Conservation (phyloP, 1,284 basidiomycete species). For the Fomes fomentarius region DNA sequence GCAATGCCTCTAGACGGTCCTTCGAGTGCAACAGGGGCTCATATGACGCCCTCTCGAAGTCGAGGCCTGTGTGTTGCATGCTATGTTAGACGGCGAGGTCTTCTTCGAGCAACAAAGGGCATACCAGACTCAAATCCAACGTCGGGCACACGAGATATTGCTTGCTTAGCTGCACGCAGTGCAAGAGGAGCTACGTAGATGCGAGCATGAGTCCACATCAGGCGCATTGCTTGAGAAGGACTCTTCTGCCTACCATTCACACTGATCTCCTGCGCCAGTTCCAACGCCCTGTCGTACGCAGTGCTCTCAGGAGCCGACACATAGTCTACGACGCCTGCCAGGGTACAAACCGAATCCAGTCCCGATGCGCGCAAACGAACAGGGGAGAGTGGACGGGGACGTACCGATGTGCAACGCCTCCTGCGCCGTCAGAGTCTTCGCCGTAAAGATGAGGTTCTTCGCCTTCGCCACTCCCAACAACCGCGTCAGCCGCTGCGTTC, state of each 20-base stretch:
- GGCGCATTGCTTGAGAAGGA: background rate
- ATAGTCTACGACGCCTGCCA: conserved; percentile 78
- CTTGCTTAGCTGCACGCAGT: conserved; percentile 86
- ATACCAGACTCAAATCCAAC: conserved; percentile 76
- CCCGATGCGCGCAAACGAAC: background rate
- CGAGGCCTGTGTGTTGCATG: conserved; percentile 68
- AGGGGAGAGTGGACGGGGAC: conserved; percentile 27
- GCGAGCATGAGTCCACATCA: background rate
- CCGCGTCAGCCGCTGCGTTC: conserved; percentile 86
- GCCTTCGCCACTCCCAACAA: conserved; percentile 83
- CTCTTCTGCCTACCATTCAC: conserved; percentile 59
- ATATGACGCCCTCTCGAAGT: conserved; percentile 89
- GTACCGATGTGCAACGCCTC: conserved; percentile 82
- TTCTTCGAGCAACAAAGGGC: background rate
- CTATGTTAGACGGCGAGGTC: background rate
- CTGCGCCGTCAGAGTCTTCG: conserved; percentile 60
- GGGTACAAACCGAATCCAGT: background rate
- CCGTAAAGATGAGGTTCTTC: conserved; percentile 89
- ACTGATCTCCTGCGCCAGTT: conserved; percentile 67
- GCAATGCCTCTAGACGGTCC: conserved; percentile 85
- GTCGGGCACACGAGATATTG: conserved; percentile 81
- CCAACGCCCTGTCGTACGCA: conserved; percentile 68
- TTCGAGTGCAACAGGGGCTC: conserved; percentile 79
- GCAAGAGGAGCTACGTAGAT: conserved; percentile 77
- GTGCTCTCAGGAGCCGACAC: conserved; percentile 61